Conservation (phyloP, 2,329 filamentous ascomycete species). For the Magnaporthiopsis incrustans region DNA sequence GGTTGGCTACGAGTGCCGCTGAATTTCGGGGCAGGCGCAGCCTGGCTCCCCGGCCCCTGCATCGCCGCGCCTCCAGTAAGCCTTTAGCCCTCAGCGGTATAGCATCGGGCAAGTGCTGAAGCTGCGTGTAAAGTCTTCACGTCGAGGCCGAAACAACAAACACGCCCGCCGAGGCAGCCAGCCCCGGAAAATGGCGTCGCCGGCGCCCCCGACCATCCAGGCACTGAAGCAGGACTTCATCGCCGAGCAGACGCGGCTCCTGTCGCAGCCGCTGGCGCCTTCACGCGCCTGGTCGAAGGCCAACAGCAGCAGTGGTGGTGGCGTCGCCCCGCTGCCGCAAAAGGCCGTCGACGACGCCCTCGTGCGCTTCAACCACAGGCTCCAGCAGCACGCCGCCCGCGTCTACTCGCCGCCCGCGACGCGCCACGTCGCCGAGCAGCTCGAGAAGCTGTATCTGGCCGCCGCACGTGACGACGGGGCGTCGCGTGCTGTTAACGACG, state of each 20-base stretch:
- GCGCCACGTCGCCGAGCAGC: constrained; percentile 64
- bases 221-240: constrained; percentile 59
- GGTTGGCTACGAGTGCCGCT: background rate
- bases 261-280: constrained; percentile 51
- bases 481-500: constrained; percentile 20
- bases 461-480: constrained; percentile 28
- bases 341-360: constrained; percentile 49
- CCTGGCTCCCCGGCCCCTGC: background rate
- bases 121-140: too few species aligned
- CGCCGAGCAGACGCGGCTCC: constrained; percentile 50
- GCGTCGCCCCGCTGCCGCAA: constrained; percentile 32
- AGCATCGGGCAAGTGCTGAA: too few species aligned
- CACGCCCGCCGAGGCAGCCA: too few species aligned
- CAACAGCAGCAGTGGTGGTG: constrained; percentile 27
- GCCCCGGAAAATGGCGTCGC: constrained; percentile 1
- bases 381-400: constrained; percentile 57
- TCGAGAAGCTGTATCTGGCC: constrained; percentile 54
- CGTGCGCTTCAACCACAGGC: constrained; percentile 49
- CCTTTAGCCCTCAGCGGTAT: background rate
- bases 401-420: constrained; percentile 62
- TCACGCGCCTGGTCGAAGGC: constrained; percentile 44
- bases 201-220: constrained; percentile 44
- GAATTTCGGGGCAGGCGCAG: background rate
- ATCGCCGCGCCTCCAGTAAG: background rate
- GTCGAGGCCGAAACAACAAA: background rate